These are phyloP conservation scores for Botrytis fabae DNA, from an alignment of 2,329 filamentous ascomycete genomes.

Conservation along the genomic window DNA sequence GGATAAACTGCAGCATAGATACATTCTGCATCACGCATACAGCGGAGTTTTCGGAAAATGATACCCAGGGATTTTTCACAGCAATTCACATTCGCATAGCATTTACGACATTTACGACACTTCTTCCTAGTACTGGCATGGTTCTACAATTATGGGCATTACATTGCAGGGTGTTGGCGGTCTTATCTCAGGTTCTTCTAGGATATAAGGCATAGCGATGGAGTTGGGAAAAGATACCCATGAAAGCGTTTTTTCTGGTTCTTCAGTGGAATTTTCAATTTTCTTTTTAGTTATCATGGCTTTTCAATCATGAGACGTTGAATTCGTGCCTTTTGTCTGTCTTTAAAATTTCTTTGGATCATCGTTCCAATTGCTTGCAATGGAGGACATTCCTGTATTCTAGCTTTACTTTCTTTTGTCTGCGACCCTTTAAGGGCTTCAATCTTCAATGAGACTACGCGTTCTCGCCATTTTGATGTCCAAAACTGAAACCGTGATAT, in stretches of 20 bases:
- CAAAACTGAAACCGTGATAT: not conserved
- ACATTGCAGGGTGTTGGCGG: not conserved
- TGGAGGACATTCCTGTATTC: not conserved
- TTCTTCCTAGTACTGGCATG: not conserved
- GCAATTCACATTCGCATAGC: not conserved
- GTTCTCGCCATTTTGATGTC: conserved; percentile 2
- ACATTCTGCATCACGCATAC: not conserved
- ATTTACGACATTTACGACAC: not conserved
- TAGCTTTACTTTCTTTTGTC: not conserved
- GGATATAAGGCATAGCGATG: not conserved
- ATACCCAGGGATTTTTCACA: conserved; percentile 4
- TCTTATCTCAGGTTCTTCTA: not conserved
- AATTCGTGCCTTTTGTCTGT: not conserved
- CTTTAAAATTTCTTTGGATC: not conserved
- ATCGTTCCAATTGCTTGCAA: conserved; percentile 6
- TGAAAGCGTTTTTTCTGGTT: not conserved
- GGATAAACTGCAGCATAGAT: not conserved
- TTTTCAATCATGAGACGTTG: not conserved
- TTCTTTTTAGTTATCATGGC: not conserved
- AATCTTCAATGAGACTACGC: not conserved
- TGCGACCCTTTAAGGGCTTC: not conserved
- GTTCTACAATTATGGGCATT: not conserved
- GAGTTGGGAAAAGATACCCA: conserved; percentile 12
- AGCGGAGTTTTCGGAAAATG: conserved; percentile 1
- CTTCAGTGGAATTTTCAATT: not conserved